These are phyloP conservation scores for Erythrophleum ivorense DNA, from an alignment of 331 rosid genomes.

Conservation along the genomic window DNA sequence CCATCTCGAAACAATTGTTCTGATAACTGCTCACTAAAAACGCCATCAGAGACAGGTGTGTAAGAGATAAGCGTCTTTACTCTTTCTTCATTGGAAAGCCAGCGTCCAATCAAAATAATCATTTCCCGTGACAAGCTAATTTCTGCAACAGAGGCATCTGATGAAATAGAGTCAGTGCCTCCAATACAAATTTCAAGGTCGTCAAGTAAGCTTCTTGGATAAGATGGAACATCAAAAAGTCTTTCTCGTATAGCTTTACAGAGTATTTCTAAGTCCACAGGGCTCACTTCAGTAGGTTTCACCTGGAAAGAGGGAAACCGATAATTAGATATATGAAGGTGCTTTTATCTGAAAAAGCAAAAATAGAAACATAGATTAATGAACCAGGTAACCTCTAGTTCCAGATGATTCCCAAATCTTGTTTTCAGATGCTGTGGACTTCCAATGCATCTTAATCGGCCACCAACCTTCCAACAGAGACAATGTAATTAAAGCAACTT, in stretches of 20 bases:
- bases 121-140: constrained; percentile 79
- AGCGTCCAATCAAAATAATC: constrained; percentile 73
- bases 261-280: constrained; percentile 67
- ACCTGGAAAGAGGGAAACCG: constrained; percentile 55
- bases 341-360: constrained; percentile 3
- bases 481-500: constrained; percentile 24
- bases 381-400: constrained; percentile 76
- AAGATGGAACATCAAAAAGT: constrained; percentile 67
- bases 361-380: not conserved
- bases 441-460: constrained; percentile 85
- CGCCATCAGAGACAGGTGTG: constrained; percentile 61
- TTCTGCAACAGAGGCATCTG: constrained; percentile 77
- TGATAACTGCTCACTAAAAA: constrained; percentile 67
- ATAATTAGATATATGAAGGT: constrained; percentile 42
- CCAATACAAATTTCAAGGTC: constrained; percentile 95
- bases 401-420: constrained; percentile 91
- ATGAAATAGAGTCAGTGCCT: constrained; percentile 54
- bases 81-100: constrained; percentile 95
- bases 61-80: constrained; percentile 58
- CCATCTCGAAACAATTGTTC: constrained; percentile 93
- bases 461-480: constrained; percentile 79
- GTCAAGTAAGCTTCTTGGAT: constrained; percentile 80
- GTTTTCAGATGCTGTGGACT: constrained; percentile 96
- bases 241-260: constrained; percentile 72
- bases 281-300: constrained; percentile 84